phyloP scores from a whole-genome alignment of 2,329 filamentous ascomycete species.

The Zymoseptoria passerinii region DNA sequence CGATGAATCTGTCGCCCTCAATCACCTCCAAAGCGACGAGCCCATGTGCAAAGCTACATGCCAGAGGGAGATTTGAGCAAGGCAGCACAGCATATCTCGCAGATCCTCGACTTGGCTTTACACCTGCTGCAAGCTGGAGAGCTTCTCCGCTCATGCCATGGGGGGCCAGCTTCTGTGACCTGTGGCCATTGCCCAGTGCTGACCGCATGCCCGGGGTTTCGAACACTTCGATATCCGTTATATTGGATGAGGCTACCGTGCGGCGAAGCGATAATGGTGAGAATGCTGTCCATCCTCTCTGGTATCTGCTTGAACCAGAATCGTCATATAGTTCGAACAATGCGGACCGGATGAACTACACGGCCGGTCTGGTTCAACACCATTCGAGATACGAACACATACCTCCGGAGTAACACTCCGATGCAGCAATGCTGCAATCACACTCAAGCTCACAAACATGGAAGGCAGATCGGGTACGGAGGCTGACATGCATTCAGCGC shows the following conservation, averaged over 20 bases:
- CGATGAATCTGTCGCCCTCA: neutral
- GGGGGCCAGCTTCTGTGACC: neutral
- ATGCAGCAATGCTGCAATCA: neutral
- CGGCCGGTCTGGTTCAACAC: neutral
- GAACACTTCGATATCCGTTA: too few species aligned
- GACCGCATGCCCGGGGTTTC: neutral
- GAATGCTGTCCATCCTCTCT: too few species aligned
- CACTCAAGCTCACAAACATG: neutral
- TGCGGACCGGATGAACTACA: neutral
- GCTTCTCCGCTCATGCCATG: neutral
- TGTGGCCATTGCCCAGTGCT: neutral
- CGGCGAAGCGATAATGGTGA: too few species aligned
- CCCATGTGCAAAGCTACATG: too few species aligned
- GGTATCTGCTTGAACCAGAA: too few species aligned
- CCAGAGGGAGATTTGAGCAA: neutral
- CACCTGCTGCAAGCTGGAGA: neutral
- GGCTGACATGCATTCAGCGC: neutral
- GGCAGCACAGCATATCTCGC: neutral
- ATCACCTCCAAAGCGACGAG: too few species aligned
- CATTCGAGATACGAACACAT: neutral
- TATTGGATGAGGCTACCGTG: too few species aligned
- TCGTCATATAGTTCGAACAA: too few species aligned
- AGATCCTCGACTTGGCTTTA: neutral
- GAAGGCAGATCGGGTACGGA: neutral
- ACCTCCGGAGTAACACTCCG: neutral